Evolutionary conservation across 78 protist genomes (phyloP).

Genomic region (Ministeria vibrans): DNA sequence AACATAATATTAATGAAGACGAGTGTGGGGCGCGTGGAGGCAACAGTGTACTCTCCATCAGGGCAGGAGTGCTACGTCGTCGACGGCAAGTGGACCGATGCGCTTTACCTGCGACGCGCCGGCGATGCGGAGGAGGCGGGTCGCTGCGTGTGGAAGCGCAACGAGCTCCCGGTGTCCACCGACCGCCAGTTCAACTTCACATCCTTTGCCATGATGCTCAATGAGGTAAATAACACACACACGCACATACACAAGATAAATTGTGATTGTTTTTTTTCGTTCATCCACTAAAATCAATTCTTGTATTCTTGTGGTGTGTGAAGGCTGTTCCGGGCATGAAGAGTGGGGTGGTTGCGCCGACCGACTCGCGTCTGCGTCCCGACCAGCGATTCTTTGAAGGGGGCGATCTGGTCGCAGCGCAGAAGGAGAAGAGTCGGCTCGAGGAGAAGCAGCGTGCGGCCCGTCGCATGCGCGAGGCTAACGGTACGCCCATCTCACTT

Average conservation of each 20-base stretch:
- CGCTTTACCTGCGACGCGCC: too few relatives aligned
- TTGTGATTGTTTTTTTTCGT: too few relatives aligned
- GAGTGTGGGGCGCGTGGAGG: too few relatives aligned
- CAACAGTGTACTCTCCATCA: too few relatives aligned
- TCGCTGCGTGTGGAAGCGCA: not conserved
- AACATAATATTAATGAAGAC: too few relatives aligned
- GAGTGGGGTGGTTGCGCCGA: constrained; percentile 2
- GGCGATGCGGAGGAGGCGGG: not conserved
- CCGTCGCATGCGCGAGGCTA: not conserved
- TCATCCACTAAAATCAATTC: too few relatives aligned
- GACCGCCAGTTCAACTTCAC: not conserved
- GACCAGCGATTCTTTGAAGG: constrained; percentile 11
- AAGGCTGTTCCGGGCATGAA: too few relatives aligned
- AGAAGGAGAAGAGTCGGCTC: not conserved
- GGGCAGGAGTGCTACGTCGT: too few relatives aligned
- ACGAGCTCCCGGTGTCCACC: not conserved
- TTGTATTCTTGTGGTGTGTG: too few relatives aligned
- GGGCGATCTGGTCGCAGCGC: constrained; percentile 8
- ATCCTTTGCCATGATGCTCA: not conserved
- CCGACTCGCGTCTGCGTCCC: constrained; percentile 17
- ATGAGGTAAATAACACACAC: too few relatives aligned
- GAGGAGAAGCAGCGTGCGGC: constrained; percentile 22
- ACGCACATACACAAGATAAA: too few relatives aligned
- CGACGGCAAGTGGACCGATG: too few relatives aligned
- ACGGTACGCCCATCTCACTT: not conserved